Conservation (phyloP, 2,329 filamentous ascomycete species). For the Exophiala sp. region DNA sequence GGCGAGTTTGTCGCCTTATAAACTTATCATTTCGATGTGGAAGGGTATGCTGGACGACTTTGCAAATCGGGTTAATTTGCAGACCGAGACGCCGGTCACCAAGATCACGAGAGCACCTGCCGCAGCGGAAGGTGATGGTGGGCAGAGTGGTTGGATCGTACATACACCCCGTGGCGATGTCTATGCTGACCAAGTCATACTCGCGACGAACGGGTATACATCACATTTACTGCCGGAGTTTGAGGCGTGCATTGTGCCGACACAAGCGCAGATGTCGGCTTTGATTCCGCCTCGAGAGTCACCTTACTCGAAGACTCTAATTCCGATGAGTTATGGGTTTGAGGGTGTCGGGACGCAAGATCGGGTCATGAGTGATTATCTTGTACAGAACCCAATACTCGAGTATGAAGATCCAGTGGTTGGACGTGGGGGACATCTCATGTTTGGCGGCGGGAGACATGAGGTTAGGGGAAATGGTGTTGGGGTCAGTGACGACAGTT, state of each 20-base stretch:
- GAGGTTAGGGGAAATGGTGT: constrained; percentile 43
- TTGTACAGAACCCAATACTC: constrained; percentile 53
- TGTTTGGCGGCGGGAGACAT: constrained; percentile 60
- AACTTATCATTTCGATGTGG: constrained; percentile 19
- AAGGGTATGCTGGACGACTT: constrained; percentile 1
- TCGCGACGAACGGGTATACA: constrained; percentile 83
- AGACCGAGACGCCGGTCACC: constrained; percentile 32
- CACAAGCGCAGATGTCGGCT: constrained; percentile 54
- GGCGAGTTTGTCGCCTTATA: constrained; percentile 22
- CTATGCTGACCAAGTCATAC: constrained; percentile 60
- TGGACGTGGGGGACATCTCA: constrained; percentile 46
- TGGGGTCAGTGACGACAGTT: constrained; percentile 44
- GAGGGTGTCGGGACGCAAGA: constrained; percentile 53
- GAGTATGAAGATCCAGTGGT: not conserved
- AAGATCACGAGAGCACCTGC: constrained; percentile 20
- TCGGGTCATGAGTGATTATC: constrained; percentile 64
- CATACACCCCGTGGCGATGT: constrained; percentile 66
- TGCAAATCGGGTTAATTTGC: constrained; percentile 29
- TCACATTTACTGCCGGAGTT: constrained; percentile 69
- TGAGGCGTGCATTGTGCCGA: constrained; percentile 69
- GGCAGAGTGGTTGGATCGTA: constrained; percentile 53
- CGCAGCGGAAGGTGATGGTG: constrained; percentile 9
- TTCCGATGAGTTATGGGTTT: constrained; percentile 31
- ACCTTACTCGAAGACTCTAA: constrained; percentile 22
- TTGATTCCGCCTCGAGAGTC: constrained; percentile 42